These are phyloP conservation scores for Linaria vulgaris DNA, from an alignment of 257 asterid genomes.

Conservation along the genomic window DNA sequence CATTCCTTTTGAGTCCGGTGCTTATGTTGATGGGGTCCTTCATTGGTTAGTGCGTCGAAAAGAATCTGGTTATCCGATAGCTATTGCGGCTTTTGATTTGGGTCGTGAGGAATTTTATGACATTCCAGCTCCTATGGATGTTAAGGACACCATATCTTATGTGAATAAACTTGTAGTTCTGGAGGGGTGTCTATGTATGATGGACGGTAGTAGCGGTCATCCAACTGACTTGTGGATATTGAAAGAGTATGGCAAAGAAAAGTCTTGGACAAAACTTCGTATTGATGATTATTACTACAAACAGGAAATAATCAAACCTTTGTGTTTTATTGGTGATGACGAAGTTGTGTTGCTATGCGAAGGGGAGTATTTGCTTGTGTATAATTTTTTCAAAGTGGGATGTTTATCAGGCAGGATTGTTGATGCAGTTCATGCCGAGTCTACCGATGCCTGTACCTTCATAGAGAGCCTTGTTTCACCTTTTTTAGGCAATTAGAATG, in stretches of 20 bases:
- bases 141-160: background rate
- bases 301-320: background rate
- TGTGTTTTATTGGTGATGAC: conserved; percentile 10
- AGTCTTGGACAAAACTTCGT: background rate
- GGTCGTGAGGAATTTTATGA: too few relatives aligned
- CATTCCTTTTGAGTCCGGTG: conserved; percentile 6
- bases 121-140: background rate
- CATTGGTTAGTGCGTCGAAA: conserved; percentile 8
- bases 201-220: background rate
- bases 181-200: conserved; percentile 2
- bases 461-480: conserved; percentile 6
- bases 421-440: background rate
- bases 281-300: background rate
- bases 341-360: background rate
- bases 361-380: background rate
- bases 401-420: background rate
- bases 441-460: background rate
- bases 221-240: background rate
- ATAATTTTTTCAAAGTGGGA: background rate
- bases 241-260: background rate
- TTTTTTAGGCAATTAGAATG: too few relatives aligned
- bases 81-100: too few relatives aligned
- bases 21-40: conserved; percentile 4
- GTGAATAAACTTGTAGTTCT: background rate
- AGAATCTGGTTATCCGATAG: conserved; percentile 3